Conservation (phyloP, 2,329 filamentous ascomycete species). For the Curvularia spicifera region DNA sequence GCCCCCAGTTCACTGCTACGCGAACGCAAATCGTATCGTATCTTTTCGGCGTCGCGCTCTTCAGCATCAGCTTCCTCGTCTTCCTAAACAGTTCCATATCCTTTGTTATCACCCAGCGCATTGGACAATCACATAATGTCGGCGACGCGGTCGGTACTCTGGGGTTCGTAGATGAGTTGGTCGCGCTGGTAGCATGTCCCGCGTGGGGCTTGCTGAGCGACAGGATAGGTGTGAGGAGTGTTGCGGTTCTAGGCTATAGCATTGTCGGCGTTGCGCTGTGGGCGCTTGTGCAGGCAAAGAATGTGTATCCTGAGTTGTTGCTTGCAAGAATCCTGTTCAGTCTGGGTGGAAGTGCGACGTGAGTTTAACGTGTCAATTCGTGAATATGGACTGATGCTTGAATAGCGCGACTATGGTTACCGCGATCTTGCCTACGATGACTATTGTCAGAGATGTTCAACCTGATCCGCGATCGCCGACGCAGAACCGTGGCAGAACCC, state of each 20-base stretch:
- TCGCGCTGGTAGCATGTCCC: constrained; percentile 81
- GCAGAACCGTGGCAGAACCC: constrained; percentile 50
- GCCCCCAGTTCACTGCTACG: constrained; percentile 61
- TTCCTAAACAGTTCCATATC: constrained; percentile 86
- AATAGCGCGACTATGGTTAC: constrained; percentile 87
- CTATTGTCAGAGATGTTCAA: constrained; percentile 42
- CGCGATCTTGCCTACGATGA: constrained; percentile 81
- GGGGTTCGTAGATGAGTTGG: constrained; percentile 82
- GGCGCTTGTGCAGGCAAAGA: constrained; percentile 81
- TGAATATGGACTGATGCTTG: constrained; percentile 20
- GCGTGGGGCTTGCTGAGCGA: constrained; percentile 80
- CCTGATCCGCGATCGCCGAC: constrained; percentile 36
- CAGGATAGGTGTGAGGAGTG: constrained; percentile 71
- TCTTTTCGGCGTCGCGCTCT: constrained; percentile 80
- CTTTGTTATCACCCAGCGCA: constrained; percentile 83
- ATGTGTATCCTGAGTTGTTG: constrained; percentile 88
- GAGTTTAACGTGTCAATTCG: constrained; percentile 29
- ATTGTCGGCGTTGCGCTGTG: constrained; percentile 80
- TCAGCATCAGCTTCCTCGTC: constrained; percentile 87
- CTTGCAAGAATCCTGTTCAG: constrained; percentile 87
- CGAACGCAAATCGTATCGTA: constrained; percentile 69
- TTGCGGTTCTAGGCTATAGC: constrained; percentile 75
- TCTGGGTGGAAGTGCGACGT: constrained; percentile 87
- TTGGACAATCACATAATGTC: constrained; percentile 74
- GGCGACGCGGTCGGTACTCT: constrained; percentile 84